Evolutionary conservation across 257 asterid species (phyloP).

Genomic region (Salvia hispanica): DNA sequence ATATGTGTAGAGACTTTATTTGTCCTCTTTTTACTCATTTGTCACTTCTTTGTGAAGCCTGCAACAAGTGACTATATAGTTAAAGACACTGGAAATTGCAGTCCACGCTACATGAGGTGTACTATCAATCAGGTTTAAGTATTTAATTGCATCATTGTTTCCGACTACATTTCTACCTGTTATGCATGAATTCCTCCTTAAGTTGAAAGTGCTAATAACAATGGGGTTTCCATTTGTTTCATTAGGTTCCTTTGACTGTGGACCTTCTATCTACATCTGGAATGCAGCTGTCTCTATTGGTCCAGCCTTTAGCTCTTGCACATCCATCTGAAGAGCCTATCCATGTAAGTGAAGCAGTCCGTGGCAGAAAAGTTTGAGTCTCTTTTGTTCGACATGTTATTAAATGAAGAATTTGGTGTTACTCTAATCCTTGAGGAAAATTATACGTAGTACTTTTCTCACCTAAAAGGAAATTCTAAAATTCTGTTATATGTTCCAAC

Average conservation of each 20-base stretch:
- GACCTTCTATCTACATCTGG: slow-evolving; percentile 95
- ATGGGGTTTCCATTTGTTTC: slow-evolving; percentile 32
- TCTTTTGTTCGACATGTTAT: background rate
- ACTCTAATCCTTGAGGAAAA: background rate
- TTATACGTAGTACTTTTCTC: background rate
- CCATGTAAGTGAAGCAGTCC: slow-evolving; percentile 54
- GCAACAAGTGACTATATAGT: slow-evolving; percentile 95
- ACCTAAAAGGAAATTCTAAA: background rate
- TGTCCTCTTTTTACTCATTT: slow-evolving; percentile 30
- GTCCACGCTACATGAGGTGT: slow-evolving; percentile 98
- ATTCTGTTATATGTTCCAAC: slow-evolving; percentile 6
- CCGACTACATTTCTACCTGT: slow-evolving; percentile 1
- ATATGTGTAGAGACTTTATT: background rate
- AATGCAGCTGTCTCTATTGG: slow-evolving; percentile 93
- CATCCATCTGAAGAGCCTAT: slow-evolving; percentile 97
- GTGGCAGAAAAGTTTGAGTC: background rate
- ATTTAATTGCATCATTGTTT: slow-evolving; percentile 30
- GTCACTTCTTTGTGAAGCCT: slow-evolving; percentile 59
- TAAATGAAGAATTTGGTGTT: slow-evolving; percentile 4
- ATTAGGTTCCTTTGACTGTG: slow-evolving; percentile 88
- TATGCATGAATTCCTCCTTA: slow-evolving; percentile 17
- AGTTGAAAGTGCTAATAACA: slow-evolving; percentile 34
- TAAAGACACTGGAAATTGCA: slow-evolving; percentile 94
- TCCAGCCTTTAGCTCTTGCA: slow-evolving; percentile 97
- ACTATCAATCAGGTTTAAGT: slow-evolving; percentile 82